Base-by-base conservation (phyloP, 2,329 filamentous ascomycete species). In the Macrophomina pseudophaseolina region DNA sequence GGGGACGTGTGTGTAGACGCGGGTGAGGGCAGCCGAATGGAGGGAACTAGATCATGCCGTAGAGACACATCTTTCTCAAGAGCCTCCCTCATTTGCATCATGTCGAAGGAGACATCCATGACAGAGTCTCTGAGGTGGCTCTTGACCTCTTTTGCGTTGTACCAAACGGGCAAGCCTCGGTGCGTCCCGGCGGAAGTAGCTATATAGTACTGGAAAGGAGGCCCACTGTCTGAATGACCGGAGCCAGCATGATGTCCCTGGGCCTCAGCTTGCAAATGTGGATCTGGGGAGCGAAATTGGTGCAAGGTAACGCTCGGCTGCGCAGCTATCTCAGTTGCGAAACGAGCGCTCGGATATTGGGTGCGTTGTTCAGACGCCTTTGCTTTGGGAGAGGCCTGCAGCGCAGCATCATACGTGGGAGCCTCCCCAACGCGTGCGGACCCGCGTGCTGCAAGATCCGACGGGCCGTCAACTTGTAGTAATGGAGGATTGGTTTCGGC, bases 201-300 rank as follows among this genome's bases (percentile, higher is more conserved):
- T 62, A 62, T 62, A 49, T 62, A 62, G n/a, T 30, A n/a, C 28
- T 49, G 16, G 32, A 28, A 2, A 11, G 58, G 32, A 11, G 44
- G 46, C 5, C 38, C 32, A 18, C 11, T 23, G 32, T 6, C 12
- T 33, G 56, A 42, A 18, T n/a, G 54, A 32, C 33, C 54, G 44
- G 38, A 12, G 38, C 30, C 38, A n/a, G 11, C 56, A 33, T 60
- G 40, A 12, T 35, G 16, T 23, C 42, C 56, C 44, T 33, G 40
- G 30, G 40, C 48, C 42, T 60, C 56, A 60, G 48, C 40, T 32
- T 60, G 42, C 56, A 46, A 60, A 40, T 46, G 56, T 48, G 56
- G 56, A 60, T 60, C 56, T 35, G 56, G 48, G 30, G 42, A 35
- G 56, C 56, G 56, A 60, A 42, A 60, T 60, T 60, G 56, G 56